Percentiles rank a stretch among this genome's conserved stretches.
These are phyloP conservation scores for Diutina rugosa DNA, from an alignment of 1,139 yeast species.

Conservation along the genomic window DNA sequence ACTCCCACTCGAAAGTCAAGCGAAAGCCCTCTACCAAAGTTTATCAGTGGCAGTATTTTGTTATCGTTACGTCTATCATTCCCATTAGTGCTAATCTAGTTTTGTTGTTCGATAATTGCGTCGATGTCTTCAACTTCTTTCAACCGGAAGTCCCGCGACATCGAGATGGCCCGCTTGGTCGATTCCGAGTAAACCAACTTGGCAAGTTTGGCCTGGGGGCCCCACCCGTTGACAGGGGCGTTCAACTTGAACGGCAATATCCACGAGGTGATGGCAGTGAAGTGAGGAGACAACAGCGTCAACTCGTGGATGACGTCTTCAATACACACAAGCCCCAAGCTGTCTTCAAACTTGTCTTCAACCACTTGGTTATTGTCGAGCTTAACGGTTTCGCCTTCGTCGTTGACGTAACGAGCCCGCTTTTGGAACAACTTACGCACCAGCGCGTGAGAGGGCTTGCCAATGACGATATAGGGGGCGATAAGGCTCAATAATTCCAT, in stretches of 20 bases:
- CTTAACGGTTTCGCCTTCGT: slow-evolving; percentile 25
- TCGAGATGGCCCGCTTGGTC: slow-evolving; percentile 34
- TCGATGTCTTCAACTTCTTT: slow-evolving; percentile 56
- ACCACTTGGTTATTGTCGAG: slow-evolving; percentile 63
- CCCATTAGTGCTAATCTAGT: slow-evolving; percentile 14
- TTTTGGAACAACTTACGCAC: slow-evolving; percentile 64
- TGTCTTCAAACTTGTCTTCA: slow-evolving; percentile 57
- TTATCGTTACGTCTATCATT: neutral
- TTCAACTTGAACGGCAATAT: slow-evolving; percentile 57
- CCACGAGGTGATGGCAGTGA: slow-evolving; percentile 47
- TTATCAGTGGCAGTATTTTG: neutral
- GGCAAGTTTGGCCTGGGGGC: slow-evolving; percentile 44
- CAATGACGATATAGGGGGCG: slow-evolving; percentile 62
- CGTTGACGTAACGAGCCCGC: slow-evolving; percentile 34
- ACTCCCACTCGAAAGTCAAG: too few relatives aligned
- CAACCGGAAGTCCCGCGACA: slow-evolving; percentile 53
- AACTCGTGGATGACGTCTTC: slow-evolving; percentile 72
- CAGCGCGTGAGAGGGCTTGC: slow-evolving; percentile 58
- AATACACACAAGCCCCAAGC: slow-evolving; percentile 59
- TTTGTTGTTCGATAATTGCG: slow-evolving; percentile 47
- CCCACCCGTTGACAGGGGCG: slow-evolving; percentile 64
- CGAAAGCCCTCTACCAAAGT: too few relatives aligned
- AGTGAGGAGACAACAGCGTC: slow-evolving; percentile 45
- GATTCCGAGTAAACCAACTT: slow-evolving; percentile 31
- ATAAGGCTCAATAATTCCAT: slow-evolving; percentile 51